Conservation (phyloP, 2,329 filamentous ascomycete genomes). For the Geosmithia morbida region DNA sequence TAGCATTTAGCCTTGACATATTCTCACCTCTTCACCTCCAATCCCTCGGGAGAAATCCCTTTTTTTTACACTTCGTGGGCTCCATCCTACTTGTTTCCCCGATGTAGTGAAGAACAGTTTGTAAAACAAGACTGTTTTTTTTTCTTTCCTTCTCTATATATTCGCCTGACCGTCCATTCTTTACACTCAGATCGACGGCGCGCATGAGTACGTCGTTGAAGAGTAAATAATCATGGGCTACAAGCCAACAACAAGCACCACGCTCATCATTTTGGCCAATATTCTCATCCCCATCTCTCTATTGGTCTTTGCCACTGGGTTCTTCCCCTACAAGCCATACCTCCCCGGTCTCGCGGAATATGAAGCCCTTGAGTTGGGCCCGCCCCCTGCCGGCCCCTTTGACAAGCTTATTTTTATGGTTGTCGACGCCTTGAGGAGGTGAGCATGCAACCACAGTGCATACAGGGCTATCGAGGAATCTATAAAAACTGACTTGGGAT, state of each 20-base stretch:
- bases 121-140: no score
- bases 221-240: constrained; percentile 7
- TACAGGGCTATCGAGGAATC: neutral
- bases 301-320: constrained; percentile 69
- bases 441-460: constrained; percentile 4
- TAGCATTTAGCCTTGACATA: neutral
- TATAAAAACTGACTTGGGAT: neutral
- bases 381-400: constrained; percentile 55
- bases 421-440: constrained; percentile 86
- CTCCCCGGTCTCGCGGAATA: constrained; percentile 70
- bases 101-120: no score
- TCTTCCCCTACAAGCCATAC: constrained; percentile 96
- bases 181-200: neutral
- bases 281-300: constrained; percentile 62
- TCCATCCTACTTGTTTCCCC: no score
- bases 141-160: neutral
- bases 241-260: constrained; percentile 14
- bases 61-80: neutral
- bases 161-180: no score
- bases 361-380: constrained; percentile 37
- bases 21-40: neutral
- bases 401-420: constrained; percentile 95
- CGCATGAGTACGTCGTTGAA: neutral
- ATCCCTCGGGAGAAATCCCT: neutral
- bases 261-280: constrained; percentile 54